Evolutionary conservation across 2,329 filamentous ascomycete species (phyloP).

Genomic region (Alternaria sp.): DNA sequence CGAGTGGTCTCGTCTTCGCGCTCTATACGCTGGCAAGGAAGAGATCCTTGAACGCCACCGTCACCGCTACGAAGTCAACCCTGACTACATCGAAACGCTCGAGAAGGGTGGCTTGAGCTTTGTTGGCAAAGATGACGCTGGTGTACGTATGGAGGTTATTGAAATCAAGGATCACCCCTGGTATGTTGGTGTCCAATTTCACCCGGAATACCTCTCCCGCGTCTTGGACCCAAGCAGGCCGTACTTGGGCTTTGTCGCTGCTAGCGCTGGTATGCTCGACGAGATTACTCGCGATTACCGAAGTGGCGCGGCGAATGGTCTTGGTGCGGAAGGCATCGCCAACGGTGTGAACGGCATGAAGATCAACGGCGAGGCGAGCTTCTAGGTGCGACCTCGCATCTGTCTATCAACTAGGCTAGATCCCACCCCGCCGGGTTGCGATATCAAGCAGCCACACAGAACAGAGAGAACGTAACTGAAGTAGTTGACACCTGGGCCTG

Average conservation of each 20-base stretch:
- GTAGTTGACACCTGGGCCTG: not conserved
- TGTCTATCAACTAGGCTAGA: not conserved
- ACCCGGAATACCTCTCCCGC: conserved; percentile 83
- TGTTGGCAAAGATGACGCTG: conserved; percentile 79
- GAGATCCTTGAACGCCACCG: conserved; percentile 76
- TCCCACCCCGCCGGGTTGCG: not conserved
- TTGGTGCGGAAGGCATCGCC: conserved; percentile 30
- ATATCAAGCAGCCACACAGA: not conserved
- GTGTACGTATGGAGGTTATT: conserved; percentile 81
- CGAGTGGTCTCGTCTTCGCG: conserved; percentile 80
- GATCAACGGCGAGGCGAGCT: conserved; percentile 31
- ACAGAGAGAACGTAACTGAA: not conserved
- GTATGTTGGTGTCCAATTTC: conserved; percentile 87
- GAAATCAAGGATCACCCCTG: conserved; percentile 85
- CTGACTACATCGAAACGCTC: conserved; percentile 73
- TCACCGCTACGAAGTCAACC: conserved; percentile 92
- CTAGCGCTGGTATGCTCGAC: conserved; percentile 72
- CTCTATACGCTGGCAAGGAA: conserved; percentile 69
- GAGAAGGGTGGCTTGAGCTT: conserved; percentile 75
- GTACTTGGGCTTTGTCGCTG: conserved; percentile 86
- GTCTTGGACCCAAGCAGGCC: conserved; percentile 77
- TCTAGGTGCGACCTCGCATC: conserved; percentile 10
- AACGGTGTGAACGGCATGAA: conserved; percentile 38
- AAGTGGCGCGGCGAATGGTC: conserved; percentile 24
- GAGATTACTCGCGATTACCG: conserved; percentile 51